Percentiles rank a stretch among this genome's conserved stretches.
Conservation (phyloP, 495 filamentous ascomycete species). For the Aspergillus olivimuriae region DNA sequence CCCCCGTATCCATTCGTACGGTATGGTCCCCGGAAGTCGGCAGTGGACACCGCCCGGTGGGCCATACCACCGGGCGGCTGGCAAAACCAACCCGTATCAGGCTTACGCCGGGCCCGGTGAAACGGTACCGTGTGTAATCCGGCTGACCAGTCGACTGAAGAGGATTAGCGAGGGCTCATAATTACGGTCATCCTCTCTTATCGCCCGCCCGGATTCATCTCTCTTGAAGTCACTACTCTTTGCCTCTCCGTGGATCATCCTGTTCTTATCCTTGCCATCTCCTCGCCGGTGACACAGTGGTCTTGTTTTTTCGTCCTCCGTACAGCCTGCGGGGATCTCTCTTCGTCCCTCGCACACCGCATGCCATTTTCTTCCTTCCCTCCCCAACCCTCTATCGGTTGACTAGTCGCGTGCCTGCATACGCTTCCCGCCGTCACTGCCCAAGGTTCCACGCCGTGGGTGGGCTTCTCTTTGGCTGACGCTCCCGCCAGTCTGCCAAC, state of each 20-base stretch:
- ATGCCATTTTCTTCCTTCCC: neutral
- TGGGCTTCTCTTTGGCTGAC: too few relatives aligned
- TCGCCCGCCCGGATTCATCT: slow-evolving; percentile 6
- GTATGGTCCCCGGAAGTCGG: slow-evolving; percentile 5
- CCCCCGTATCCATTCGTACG: slow-evolving; percentile 1
- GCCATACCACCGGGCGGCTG: slow-evolving; percentile 12
- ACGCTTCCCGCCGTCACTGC: slow-evolving; percentile 12
- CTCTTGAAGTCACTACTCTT: slow-evolving; percentile 1
- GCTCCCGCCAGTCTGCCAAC: slow-evolving; percentile 13
- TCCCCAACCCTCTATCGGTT: neutral
- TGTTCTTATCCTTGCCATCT: neutral
- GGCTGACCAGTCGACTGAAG: neutral
- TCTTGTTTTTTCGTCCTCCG: neutral
- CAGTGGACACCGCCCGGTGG: slow-evolving; percentile 3
- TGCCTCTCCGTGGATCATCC: neutral
- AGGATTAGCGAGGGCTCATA: neutral
- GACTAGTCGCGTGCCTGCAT: slow-evolving; percentile 27
- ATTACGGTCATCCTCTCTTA: neutral
- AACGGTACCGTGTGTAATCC: neutral
- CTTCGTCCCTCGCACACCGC: neutral
- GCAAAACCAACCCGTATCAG: slow-evolving; percentile 2
- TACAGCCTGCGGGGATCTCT: neutral
- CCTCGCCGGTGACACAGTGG: too few relatives aligned
- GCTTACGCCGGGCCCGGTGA: neutral
- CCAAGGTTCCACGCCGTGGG: slow-evolving; percentile 14